Base-by-base conservation (phyloP, 306 rosid species). In the Luffa acutangula region DNA sequence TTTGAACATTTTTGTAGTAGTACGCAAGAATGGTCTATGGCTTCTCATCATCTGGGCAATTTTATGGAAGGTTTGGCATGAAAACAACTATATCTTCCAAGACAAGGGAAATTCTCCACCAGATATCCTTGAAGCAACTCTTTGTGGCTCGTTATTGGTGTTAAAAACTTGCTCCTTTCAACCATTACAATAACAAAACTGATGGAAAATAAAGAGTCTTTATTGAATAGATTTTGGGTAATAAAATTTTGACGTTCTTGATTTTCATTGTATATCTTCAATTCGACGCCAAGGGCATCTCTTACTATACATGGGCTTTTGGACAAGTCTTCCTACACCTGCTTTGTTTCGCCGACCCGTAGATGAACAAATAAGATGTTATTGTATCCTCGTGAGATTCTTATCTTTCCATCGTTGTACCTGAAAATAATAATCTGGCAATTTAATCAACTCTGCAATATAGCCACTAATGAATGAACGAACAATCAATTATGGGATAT, bases 351-450 rank as follows among this genome's bases (percentile, higher is more conserved):
- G 64, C 82, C 89, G 0, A 80, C 51, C 54, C 91, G 87, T 59
- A 83, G 20, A 83, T 95, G 94, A 53, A 93, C 91, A 45, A 95
- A 95, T 39, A 86, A 37, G 80, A 90, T 84, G 25, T 85, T 82
- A 33, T 86, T 88, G 83, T 82, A 86, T 7, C 93, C 99, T 21
- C 86, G 82, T 53, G 87, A 89, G 21, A 93, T 87, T 86, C 96
- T 91, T 80, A 93, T 86, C 90, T 86, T 91, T 41, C 85, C 91
- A 57, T 95, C 99, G 10, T 83, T 80, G 86, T 91, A 92, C 78
- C 97, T 93, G 93, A 83, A 83, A 75, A 53, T 12, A 75, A 53
- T 12, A 48, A 73, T 18, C 12, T 4, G 21, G 31, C 78, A 74
- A 15, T 33, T 52, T 21, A 45, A 45, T 10, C 20, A 10, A 11